These are phyloP conservation scores for Panicum miliaceum DNA, from an alignment of 176 grass and related monocot genomes.

Conservation along the genomic window DNA sequence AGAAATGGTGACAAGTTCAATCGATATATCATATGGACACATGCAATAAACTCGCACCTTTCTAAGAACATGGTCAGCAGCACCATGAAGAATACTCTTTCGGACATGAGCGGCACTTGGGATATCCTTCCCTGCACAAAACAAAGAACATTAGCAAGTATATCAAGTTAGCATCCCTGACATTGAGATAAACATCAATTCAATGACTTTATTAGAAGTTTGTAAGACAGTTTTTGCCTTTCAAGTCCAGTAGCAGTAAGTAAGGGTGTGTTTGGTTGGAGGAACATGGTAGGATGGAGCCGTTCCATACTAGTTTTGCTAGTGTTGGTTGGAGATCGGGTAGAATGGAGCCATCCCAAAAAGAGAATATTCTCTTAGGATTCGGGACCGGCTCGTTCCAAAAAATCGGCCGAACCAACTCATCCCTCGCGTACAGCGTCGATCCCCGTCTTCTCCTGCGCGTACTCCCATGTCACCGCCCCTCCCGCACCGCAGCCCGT, in stretches of 20 bases:
- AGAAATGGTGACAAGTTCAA: not conserved
- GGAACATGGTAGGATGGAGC: too few species aligned
- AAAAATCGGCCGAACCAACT: too few species aligned
- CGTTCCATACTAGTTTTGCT: too few species aligned
- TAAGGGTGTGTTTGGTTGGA: too few species aligned
- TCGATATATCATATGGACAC: not conserved
- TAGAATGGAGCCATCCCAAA: too few species aligned
- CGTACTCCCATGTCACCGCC: too few species aligned
- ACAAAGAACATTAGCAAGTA: conserved; percentile 26
- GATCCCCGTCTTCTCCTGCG: too few species aligned
- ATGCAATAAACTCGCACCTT: conserved; percentile 64
- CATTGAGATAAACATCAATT: not conserved
- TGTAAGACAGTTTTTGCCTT: not conserved
- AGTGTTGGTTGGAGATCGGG: too few species aligned
- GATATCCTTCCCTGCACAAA: conserved; percentile 76
- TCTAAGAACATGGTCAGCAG: conserved; percentile 85
- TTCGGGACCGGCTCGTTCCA: too few species aligned
- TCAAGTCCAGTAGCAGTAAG: not conserved
- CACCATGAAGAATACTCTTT: conserved; percentile 77
- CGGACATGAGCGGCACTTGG: conserved; percentile 49
- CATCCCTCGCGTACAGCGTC: too few species aligned
- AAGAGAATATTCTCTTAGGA: too few species aligned
- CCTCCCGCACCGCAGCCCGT: too few species aligned
- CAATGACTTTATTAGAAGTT: not conserved
- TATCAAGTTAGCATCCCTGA: conserved; percentile 24